phyloP scores from a whole-genome alignment of 192 early-diverging fungal genomes.

The Glomus cerebriforme region DNA sequence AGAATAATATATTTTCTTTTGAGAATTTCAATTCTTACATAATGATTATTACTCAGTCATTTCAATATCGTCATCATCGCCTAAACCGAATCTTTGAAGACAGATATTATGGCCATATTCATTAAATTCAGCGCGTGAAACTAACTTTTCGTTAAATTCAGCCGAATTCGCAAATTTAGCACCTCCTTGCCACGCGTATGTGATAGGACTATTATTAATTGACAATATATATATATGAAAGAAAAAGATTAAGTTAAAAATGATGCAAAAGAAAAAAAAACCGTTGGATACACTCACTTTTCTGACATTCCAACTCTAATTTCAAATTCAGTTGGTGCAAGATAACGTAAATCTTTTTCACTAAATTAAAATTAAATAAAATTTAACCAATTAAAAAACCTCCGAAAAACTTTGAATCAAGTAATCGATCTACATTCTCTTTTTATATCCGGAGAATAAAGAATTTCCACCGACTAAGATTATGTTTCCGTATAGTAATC shows the following conservation, averaged over 20 bases:
- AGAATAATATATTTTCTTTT: background rate
- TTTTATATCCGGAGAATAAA: constrained; percentile 59
- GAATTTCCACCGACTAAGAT: constrained; percentile 71
- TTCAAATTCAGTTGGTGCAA: constrained; percentile 59
- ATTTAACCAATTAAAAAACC: background rate
- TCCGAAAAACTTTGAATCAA: background rate
- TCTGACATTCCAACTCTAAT: constrained; percentile 55
- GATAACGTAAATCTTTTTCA: constrained; percentile 54
- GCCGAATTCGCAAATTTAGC: constrained; percentile 40
- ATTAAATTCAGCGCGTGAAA: constrained; percentile 62
- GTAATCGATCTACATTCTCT: constrained; percentile 55
- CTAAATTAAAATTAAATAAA: constrained; percentile 29
- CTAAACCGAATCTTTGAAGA: constrained; percentile 49
- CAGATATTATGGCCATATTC: constrained; percentile 64
- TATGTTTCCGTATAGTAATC: constrained; percentile 68
- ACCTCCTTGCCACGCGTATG: constrained; percentile 63
- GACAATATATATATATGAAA: constrained; percentile 9
- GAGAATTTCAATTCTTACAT: background rate
- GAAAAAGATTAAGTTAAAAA: background rate
- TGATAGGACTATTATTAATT: constrained; percentile 50
- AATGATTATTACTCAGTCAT: background rate
- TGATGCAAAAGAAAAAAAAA: background rate
- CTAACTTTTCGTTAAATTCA: constrained; percentile 50
- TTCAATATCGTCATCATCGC: constrained; percentile 2
- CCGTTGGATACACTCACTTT: constrained; percentile 50